A percentile compares a stretch with the other conserved stretches of the same genome.
phyloP scores from a whole-genome alignment of 2,329 filamentous ascomycete species.

The Aspergillus ibericus region DNA sequence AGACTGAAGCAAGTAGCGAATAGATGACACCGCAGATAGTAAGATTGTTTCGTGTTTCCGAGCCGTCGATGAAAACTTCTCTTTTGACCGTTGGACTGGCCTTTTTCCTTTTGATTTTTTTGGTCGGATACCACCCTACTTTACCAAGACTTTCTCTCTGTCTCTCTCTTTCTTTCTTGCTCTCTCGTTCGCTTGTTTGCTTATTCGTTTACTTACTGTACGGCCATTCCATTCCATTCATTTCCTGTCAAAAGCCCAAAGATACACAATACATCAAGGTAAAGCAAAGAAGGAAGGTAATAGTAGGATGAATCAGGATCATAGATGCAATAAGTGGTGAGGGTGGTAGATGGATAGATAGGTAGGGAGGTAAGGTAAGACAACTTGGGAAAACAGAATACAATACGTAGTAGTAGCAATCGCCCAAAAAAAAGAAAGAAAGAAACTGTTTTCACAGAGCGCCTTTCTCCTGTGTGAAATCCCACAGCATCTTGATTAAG shows the following conservation, averaged over 20 bases:
- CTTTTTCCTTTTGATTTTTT: background rate
- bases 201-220: too few species aligned
- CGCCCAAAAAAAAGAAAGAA: constrained; percentile 4
- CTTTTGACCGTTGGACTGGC: too few species aligned
- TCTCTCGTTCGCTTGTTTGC: too few species aligned
- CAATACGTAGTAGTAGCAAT: constrained; percentile 5
- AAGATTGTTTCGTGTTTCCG: too few species aligned
- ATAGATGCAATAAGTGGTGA: background rate
- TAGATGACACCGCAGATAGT: too few species aligned
- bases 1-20: too few species aligned
- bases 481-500: constrained; percentile 93
- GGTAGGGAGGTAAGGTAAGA: background rate
- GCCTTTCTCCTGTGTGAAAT: constrained; percentile 63
- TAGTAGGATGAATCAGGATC: background rate
- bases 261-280: background rate
- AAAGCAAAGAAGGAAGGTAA: background rate
- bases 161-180: background rate
- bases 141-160: background rate
- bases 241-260: too few species aligned
- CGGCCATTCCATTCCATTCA: too few species aligned
- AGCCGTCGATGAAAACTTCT: too few species aligned
- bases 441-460: constrained; percentile 29
- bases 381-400: constrained; percentile 3
- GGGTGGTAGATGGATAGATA: too few species aligned
- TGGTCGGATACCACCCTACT: background rate